Base-by-base conservation (phyloP, 441 rosid genomes). In the Mallotus repandus region DNA sequence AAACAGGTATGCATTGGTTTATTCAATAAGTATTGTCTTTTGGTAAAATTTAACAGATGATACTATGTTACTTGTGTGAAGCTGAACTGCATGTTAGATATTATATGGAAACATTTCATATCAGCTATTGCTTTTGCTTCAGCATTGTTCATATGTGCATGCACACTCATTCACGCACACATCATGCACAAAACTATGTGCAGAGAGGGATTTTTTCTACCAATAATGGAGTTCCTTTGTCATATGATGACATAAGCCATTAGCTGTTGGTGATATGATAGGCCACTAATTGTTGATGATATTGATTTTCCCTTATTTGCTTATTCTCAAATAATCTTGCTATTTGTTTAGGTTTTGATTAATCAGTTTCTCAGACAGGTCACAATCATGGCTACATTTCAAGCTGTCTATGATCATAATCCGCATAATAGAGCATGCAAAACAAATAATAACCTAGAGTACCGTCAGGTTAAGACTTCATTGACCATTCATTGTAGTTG, bases 321-420 rank as follows among this genome's bases (percentile, higher is more conserved):
- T 46, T 19, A 15, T 60, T 48, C 71, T 25, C 7, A 16, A n/a
- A 9, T 13, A 9, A 11, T 22, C 15, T 50, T 63, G 16, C 68
- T 74, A 63, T 58, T 66, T 66, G 38, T 35, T 64, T 66, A 62
- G 76, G 52, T 62, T 14, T 14, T 63, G 73, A 61, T 38, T 22
- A 49, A 6, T 61, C 35, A 50, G 8, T 66, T 63, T 71, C 74
- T 38, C 18, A 11, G n/a, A 25, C 1, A 19, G 70, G 67, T 73
- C 62, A 0, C 69, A 35, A 35, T 74, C 70, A 19, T n/a, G 52
- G 18, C 74, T 67, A 75, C 38, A 29, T 68, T 71, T 29, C 57
- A 19, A 74, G 63, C 70, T 48, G 53, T 38, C 62, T 0, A 62
- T 60, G 11, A 54, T 8, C 38, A 43, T 43, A 29, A 29, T 29